Percentiles rank a stretch among this genome's conserved stretches.
Evolutionary conservation across 2,329 filamentous ascomycete genomes (phyloP).

Genomic region (Paraconiothyrium sp.): DNA sequence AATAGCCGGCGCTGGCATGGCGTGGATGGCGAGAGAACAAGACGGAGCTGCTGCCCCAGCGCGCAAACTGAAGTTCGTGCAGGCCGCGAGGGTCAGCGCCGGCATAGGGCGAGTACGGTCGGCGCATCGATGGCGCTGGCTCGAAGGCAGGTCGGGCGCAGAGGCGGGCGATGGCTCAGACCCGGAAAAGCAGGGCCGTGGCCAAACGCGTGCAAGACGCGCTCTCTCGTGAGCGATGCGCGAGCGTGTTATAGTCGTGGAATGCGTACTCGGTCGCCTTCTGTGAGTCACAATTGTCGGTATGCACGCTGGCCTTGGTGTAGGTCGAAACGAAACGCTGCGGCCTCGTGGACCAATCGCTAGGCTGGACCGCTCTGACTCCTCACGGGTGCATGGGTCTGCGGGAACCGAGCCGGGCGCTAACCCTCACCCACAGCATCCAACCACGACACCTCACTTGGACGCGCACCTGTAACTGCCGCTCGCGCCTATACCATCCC

Average conservation of each 20-base stretch:
- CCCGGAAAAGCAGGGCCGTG: conserved; percentile 35
- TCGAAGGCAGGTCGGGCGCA: conserved; percentile 21
- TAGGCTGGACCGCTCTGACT: conserved; percentile 39
- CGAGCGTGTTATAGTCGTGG: conserved; percentile 52
- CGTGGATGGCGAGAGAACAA: conserved; percentile 25
- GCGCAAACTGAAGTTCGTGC: conserved; percentile 34
- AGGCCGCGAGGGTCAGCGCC: conserved; percentile 7
- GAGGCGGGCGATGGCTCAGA: conserved; percentile 41
- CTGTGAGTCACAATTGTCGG: conserved; percentile 45
- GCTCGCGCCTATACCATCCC: conserved; percentile 30
- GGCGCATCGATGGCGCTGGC: conserved; percentile 20
- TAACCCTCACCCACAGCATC: conserved; percentile 40
- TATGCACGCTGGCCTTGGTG: conserved; percentile 35
- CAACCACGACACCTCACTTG: conserved; percentile 32
- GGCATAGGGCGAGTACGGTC: conserved; percentile 26
- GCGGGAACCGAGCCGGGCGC: conserved; percentile 34
- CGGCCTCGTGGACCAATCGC: conserved; percentile 43
- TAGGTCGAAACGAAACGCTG: conserved; percentile 50
- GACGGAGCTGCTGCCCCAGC: conserved; percentile 19
- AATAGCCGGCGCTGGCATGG: conserved; percentile 28
- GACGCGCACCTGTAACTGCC: conserved; percentile 44
- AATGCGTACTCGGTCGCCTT: conserved; percentile 34
- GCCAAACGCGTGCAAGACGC: conserved; percentile 44
- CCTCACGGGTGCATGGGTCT: conserved; percentile 35
- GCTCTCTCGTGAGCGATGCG: conserved; percentile 35